Percentiles rank a stretch among this genome's conserved stretches.
These are phyloP conservation scores for Backusella mclennaniae DNA, from an alignment of 192 early-diverging fungal species.

Conservation along the genomic window DNA sequence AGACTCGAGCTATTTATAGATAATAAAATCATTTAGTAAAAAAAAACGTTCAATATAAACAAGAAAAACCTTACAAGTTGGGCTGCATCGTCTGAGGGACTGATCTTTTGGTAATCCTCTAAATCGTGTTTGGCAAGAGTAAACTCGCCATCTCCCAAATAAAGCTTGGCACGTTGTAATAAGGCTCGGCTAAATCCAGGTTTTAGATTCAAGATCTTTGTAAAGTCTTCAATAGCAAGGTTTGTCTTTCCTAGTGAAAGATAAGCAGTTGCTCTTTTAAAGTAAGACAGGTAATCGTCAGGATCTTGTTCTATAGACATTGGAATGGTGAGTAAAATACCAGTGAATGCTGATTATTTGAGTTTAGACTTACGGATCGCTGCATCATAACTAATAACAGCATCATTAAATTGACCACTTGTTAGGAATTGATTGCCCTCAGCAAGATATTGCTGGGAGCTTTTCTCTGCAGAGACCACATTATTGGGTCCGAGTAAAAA, in stretches of 20 bases:
- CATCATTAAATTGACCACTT: slow-evolving; percentile 54
- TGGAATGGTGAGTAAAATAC: not conserved
- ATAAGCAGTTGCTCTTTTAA: slow-evolving; percentile 81
- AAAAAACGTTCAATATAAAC: not conserved
- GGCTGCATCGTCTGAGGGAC: not conserved
- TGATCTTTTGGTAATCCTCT: slow-evolving; percentile 22
- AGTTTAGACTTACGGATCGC: slow-evolving; percentile 54
- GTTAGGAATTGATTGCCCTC: slow-evolving; percentile 40
- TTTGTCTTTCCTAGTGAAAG: slow-evolving; percentile 67
- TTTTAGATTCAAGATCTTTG: slow-evolving; percentile 73
- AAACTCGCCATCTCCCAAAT: slow-evolving; percentile 66
- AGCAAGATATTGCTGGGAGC: slow-evolving; percentile 40
- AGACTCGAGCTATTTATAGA: slow-evolving; percentile 27
- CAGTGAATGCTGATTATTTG: not conserved
- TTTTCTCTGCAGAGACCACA: slow-evolving; percentile 22
- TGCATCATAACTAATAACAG: slow-evolving; percentile 58
- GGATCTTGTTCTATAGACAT: slow-evolving; percentile 62
- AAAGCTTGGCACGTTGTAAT: slow-evolving; percentile 70
- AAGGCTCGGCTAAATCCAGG: slow-evolving; percentile 81
- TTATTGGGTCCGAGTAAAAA: not conserved
- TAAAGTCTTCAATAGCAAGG: slow-evolving; percentile 81
- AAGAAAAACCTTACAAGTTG: slow-evolving; percentile 6
- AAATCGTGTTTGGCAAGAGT: slow-evolving; percentile 64
- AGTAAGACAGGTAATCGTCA: slow-evolving; percentile 81
- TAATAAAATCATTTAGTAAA: not conserved